phyloP scores from a whole-genome alignment of 805 yeast species.

The Monosporozyma siamensis region DNA sequence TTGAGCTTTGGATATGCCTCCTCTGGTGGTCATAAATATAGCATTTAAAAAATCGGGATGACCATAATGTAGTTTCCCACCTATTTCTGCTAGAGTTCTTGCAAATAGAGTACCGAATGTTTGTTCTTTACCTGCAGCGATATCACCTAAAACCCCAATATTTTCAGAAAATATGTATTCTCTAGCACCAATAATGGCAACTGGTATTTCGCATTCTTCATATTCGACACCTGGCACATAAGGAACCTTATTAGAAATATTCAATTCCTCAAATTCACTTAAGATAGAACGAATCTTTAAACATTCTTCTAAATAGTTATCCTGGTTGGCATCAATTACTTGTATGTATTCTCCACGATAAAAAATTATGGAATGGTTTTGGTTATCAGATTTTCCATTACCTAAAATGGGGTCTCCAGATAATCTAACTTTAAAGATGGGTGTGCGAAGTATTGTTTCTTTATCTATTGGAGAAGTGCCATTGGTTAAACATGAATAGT shows the following conservation, averaged over 20 bases:
- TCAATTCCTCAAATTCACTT: conserved; percentile 83
- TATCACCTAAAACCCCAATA: conserved; percentile 87
- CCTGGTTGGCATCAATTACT: conserved; percentile 93
- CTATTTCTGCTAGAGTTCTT: conserved; percentile 84
- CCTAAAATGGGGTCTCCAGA: conserved; percentile 94
- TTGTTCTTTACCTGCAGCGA: conserved; percentile 96
- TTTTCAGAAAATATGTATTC: conserved; percentile 92
- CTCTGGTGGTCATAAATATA: conserved; percentile 87
- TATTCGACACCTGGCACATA: conserved; percentile 51
- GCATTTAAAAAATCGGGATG: conserved; percentile 93
- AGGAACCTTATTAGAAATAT: conserved; percentile 41
- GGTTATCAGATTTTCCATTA: conserved; percentile 95
- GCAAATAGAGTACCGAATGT: conserved; percentile 95
- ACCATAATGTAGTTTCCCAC: conserved; percentile 91
- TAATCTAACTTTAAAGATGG: conserved; percentile 55
- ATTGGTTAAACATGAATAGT: conserved; percentile 62
- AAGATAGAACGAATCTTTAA: conserved; percentile 78
- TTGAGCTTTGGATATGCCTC: conserved; percentile 93
- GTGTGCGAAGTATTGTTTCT: conserved; percentile 51
- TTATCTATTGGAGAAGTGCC: conserved; percentile 46
- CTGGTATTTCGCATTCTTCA: conserved; percentile 59
- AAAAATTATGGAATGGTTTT: conserved; percentile 77
- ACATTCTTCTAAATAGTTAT: conserved; percentile 90
- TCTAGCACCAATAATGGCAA: conserved; percentile 91
- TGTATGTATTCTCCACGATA: conserved; percentile 92